These are phyloP conservation scores for Claviceps africana DNA, from an alignment of 2,329 filamentous ascomycete species.

Conservation along the genomic window DNA sequence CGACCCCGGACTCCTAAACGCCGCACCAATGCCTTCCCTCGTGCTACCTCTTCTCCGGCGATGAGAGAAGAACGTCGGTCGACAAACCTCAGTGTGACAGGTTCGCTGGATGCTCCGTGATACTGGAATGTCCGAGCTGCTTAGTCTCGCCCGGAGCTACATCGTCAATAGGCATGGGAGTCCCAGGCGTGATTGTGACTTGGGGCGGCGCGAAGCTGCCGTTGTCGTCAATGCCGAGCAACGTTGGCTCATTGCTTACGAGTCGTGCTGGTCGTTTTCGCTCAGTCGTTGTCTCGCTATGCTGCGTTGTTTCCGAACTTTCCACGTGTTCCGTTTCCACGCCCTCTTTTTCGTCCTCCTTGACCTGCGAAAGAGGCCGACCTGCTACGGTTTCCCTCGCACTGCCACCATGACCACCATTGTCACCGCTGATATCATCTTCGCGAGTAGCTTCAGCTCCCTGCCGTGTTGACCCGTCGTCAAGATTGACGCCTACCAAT, in stretches of 20 bases:
- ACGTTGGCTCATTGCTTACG: slow-evolving; percentile 4
- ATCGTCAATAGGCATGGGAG: slow-evolving; percentile 24
- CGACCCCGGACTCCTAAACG: neutral
- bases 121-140: slow-evolving; percentile 27
- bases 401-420: slow-evolving; percentile 7
- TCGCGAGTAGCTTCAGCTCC: slow-evolving; percentile 11
- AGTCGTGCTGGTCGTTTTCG: neutral
- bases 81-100: slow-evolving; percentile 18
- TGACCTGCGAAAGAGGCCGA: slow-evolving; percentile 22
- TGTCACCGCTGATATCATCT: slow-evolving; percentile 14
- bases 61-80: neutral
- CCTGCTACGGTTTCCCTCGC: slow-evolving; percentile 5
- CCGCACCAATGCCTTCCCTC: neutral
- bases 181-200: slow-evolving; percentile 18
- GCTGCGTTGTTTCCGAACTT: slow-evolving; percentile 4
- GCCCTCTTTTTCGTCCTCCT: slow-evolving; percentile 24
- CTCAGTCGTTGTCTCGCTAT: neutral
- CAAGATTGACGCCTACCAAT: slow-evolving; percentile 57
- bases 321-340: slow-evolving; percentile 20
- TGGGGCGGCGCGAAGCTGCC: slow-evolving; percentile 4
- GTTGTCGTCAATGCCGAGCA: slow-evolving; percentile 1
- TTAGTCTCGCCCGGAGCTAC: slow-evolving; percentile 24
- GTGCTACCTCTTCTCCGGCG: neutral
- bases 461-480: slow-evolving; percentile 26
- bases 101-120: slow-evolving; percentile 20